Evolutionary conservation across 768 basidiomycete species (phyloP).

Genomic region (Mycena latifolia): DNA sequence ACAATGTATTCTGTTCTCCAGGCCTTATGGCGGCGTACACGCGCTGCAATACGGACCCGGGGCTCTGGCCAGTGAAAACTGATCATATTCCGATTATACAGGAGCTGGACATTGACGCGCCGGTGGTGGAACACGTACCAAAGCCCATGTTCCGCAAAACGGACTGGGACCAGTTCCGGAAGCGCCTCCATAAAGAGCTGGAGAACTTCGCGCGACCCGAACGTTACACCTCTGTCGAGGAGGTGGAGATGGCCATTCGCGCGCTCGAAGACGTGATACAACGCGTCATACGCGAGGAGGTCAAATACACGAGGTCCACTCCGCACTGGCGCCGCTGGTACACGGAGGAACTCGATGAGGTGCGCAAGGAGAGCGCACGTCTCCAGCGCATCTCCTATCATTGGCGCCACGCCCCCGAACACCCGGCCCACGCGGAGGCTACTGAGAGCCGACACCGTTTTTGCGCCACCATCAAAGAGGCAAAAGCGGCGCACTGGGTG

Average conservation of each 20-base stretch:
- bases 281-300: constrained; percentile 29
- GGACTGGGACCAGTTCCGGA: constrained; percentile 45
- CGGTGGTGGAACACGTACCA: no score
- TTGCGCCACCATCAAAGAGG: constrained; percentile 20
- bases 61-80: no score
- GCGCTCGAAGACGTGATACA: constrained; percentile 36
- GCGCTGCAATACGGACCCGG: no score
- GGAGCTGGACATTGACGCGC: no score
- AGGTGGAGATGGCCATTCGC: background rate
- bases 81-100: no score
- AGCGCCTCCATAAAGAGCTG: background rate
- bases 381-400: constrained; percentile 27
- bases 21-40: no score
- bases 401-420: constrained; percentile 21
- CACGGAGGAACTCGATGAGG: constrained; percentile 41
- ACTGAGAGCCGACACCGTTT: background rate
- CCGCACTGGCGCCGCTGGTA: constrained; percentile 50
- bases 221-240: background rate
- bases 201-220: background rate
- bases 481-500: constrained; percentile 44
- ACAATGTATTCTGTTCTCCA: no score
- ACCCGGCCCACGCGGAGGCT: constrained; percentile 38
- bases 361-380: constrained; percentile 32
- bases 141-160: constrained; percentile 6
- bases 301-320: constrained; percentile 32